Evolutionary conservation across 2,329 filamentous ascomycete genomes (phyloP), one percentile per base, ranked within the genome.

Genomic region (Decorospora gaudefroyi): DNA sequence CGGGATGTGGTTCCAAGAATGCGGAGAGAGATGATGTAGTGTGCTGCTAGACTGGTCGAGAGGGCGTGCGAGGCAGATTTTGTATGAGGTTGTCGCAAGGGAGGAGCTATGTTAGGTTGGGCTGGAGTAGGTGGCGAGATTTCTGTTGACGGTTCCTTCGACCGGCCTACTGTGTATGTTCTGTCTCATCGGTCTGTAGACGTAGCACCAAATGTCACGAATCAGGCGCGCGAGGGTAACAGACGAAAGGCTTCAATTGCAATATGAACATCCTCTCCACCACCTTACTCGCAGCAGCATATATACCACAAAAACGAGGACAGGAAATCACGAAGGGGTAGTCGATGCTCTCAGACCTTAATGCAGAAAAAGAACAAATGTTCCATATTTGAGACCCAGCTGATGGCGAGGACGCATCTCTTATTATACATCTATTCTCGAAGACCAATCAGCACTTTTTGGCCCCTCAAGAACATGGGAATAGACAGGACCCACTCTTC

Each of bases 351-450:
- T 40, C 48, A 46, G 44, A 36, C 34, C 35, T 46, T 47, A 56
- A 54, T 60, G 33, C 39, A 56, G 49, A 49, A 53, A 57, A 60
- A 46, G 44, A 60, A 49, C 59, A 58, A 54, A 64, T 60, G 53
- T 67, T 62, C 63, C 61, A 65, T 68, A 64, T 68, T n/a, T 67
- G 62, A 67, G 59, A 69, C 62, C 64, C 62, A 63, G 65, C 67
- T 65, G 62, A 67, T 67, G 62, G 64, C 55, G 62, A 62, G 62
- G 51, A 68, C 66, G 62, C 64, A 70, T 70, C 60, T 63, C 61
- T 63, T 70, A 70, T 69, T 69, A 68, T 69, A 68, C 65, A 68
- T 68, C 61, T 67, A 64, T 61, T 62, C 60, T 60, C 61, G 55
- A 54, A 57, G 45, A 62, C 62, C 64, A 64, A 67, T 70, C 67